Evolutionary conservation across 116 monocot genomes (phyloP).

Genomic region (Trichopus zeylanicus): DNA sequence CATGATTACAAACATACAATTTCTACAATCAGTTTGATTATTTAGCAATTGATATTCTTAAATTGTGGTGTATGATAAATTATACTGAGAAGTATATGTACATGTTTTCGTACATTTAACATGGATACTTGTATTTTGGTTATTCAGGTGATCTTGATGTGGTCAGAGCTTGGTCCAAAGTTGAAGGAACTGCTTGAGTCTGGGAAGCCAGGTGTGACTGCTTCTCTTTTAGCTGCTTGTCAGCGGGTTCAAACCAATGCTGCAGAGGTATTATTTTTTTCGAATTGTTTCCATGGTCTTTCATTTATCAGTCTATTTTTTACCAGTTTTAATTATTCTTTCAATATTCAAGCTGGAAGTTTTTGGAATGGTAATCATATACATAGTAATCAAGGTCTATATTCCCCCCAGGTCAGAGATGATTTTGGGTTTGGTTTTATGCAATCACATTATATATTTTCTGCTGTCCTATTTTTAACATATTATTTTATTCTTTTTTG

Average conservation of each 20-base stretch:
- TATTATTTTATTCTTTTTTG: constrained; percentile 7
- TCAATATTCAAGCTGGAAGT: no score
- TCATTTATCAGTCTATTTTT: no score
- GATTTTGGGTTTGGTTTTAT: not conserved
- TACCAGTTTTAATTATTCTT: no score
- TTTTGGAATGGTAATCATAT: no score
- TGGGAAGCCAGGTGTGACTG: constrained; percentile 79
- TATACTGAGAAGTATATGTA: no score
- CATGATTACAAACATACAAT: no score
- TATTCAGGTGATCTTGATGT: constrained; percentile 49
- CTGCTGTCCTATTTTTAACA: not conserved
- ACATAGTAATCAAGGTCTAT: no score
- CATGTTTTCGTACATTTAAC: not conserved
- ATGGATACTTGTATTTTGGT: constrained; percentile 4
- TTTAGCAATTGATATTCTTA: not conserved
- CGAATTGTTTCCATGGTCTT: no score
- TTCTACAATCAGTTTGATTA: no score
- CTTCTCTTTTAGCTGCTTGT: constrained; percentile 78
- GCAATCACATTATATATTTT: not conserved
- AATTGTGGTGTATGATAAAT: not conserved
- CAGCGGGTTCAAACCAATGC: constrained; percentile 51
- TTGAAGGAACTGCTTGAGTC: constrained; percentile 47
- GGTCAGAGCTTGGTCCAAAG: constrained; percentile 66
- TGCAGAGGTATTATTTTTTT: constrained; percentile 40
- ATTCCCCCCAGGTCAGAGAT: not conserved